These are phyloP conservation scores for Triadica sebifera DNA, from an alignment of 345 rosid species.

Conservation along the genomic window DNA sequence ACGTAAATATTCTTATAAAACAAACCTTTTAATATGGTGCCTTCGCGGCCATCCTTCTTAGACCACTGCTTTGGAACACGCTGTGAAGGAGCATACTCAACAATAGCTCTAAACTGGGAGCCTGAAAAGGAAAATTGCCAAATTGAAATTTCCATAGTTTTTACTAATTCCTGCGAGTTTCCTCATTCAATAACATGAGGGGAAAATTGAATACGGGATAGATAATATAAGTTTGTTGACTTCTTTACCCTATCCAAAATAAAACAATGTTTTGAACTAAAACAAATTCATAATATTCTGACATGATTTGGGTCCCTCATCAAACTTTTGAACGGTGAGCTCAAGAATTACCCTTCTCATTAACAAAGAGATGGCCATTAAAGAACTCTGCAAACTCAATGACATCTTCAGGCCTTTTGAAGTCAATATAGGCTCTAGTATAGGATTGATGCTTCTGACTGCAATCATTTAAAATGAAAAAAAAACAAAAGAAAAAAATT, in stretches of 20 bases:
- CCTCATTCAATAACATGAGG: background rate
- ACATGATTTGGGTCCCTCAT: conserved; percentile 8
- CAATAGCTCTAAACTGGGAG: conserved; percentile 55
- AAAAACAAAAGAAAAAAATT: background rate
- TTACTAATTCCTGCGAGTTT: background rate
- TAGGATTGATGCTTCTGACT: conserved; percentile 57
- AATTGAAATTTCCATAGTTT: background rate
- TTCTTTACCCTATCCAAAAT: conserved; percentile 4
- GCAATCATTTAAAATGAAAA: conserved; percentile 11
- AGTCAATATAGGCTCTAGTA: conserved; percentile 67
- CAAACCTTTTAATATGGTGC: conserved; percentile 57
- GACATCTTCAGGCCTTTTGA: conserved; percentile 61
- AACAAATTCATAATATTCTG: conserved; percentile 3
- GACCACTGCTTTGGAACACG: conserved; percentile 56
- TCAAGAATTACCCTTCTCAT: conserved; percentile 63
- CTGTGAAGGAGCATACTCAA: conserved; percentile 78
- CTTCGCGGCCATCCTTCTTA: conserved; percentile 68
- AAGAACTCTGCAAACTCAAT: conserved; percentile 71
- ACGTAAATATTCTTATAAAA: background rate
- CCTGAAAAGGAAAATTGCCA: conserved; percentile 36
- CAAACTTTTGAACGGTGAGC: conserved; percentile 13
- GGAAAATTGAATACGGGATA: background rate
- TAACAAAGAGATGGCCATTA: conserved; percentile 70
- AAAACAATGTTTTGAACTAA: conserved; percentile 11
- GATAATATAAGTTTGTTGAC: background rate